Evolutionary conservation across 1,284 basidiomycete genomes (phyloP).

Genomic region (Schizopora paradoxa): DNA sequence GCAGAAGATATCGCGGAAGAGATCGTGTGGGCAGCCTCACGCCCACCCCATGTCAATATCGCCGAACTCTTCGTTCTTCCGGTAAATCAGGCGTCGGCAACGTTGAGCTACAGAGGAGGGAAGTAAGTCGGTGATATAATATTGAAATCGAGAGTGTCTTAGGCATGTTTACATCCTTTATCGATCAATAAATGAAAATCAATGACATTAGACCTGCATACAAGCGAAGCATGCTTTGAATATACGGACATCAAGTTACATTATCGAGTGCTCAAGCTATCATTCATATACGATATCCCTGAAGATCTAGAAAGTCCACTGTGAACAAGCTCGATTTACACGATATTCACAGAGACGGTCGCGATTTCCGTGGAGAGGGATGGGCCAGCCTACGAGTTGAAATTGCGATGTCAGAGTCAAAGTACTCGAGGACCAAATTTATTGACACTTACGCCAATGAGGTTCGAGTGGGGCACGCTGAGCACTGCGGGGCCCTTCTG

Average conservation of each 20-base stretch:
- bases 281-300: no score
- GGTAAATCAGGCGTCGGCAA: slow-evolving; percentile 75
- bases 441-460: slow-evolving; percentile 41
- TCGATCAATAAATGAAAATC: no score
- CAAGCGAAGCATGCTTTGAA: no score
- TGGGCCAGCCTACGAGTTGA: slow-evolving; percentile 4
- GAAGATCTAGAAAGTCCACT: no score
- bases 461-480: slow-evolving; percentile 36
- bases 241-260: no score
- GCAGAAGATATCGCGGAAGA: slow-evolving; percentile 92
- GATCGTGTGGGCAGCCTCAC: slow-evolving; percentile 91
- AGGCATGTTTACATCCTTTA: no score
- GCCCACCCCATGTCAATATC: slow-evolving; percentile 83
- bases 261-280: no score
- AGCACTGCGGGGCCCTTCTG: slow-evolving; percentile 32
- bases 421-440: no score
- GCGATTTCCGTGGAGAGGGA: slow-evolving; percentile 10
- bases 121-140: slow-evolving; percentile 27
- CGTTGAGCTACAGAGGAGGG: slow-evolving; percentile 48
- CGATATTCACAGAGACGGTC: slow-evolving; percentile 12
- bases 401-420: neutral
- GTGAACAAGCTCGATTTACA: no score
- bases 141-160: neutral
- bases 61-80: slow-evolving; percentile 77
- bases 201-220: no score